Evolutionary conservation across 139 green algal species (phyloP).

Genomic region (Astrephomene gubernaculifera): DNA sequence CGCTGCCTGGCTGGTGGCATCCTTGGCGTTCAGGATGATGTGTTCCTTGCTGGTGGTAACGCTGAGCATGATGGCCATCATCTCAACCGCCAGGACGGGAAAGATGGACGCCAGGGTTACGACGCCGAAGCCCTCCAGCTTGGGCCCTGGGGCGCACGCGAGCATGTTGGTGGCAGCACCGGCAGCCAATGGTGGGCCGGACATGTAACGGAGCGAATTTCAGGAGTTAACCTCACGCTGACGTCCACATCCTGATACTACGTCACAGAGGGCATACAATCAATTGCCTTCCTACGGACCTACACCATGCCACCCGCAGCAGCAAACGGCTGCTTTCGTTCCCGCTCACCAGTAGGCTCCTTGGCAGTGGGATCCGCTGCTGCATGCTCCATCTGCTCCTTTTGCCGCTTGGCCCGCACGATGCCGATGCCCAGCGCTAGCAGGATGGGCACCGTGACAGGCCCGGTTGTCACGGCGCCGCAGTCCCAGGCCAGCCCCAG

Average conservation of each 20-base stretch:
- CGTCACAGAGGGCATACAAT: too few relatives aligned
- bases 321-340: too few relatives aligned
- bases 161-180: too few relatives aligned
- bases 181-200: too few relatives aligned
- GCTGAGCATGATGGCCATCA: conserved; percentile 58
- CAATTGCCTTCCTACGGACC: too few relatives aligned
- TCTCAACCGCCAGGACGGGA: conserved; percentile 63
- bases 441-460: conserved; percentile 65
- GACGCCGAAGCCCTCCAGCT: conserved; percentile 70
- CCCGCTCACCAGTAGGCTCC: too few relatives aligned
- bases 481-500: conserved; percentile 60
- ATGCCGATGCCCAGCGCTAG: conserved; percentile 62
- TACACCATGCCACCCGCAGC: too few relatives aligned
- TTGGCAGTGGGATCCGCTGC: too few relatives aligned
- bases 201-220: too few relatives aligned
- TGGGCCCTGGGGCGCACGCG: conserved; percentile 45
- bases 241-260: too few relatives aligned
- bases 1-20: background rate
- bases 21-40: background rate
- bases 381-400: too few relatives aligned
- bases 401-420: conserved; percentile 50
- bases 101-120: conserved; percentile 65
- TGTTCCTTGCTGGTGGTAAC: conserved; percentile 23
- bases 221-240: too few relatives aligned
- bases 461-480: conserved; percentile 55